These are phyloP conservation scores for Boletus rubescentipes DNA, from an alignment of 768 basidiomycete genomes.

Conservation along the genomic window DNA sequence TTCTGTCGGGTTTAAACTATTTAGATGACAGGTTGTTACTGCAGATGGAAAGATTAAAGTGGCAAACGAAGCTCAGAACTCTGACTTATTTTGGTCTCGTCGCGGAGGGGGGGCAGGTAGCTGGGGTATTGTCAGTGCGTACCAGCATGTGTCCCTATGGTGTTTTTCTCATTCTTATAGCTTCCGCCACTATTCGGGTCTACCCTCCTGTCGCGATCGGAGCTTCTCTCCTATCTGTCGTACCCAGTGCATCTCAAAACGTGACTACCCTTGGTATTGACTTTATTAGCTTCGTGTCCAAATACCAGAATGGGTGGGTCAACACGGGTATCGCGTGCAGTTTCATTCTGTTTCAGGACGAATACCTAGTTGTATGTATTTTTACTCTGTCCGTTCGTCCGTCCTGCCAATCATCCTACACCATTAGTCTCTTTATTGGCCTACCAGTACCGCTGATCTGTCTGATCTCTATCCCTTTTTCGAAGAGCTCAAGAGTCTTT, in stretches of 20 bases:
- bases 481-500: conserved; percentile 15
- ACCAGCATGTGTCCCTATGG: not conserved
- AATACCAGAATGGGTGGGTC: conserved; percentile 16
- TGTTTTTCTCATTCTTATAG: conserved; percentile 5
- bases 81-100: conserved; percentile 55
- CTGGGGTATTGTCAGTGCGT: conserved; percentile 43
- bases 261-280: conserved; percentile 14
- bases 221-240: conserved; percentile 12
- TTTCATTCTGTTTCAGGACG: not conserved
- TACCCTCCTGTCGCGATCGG: conserved; percentile 12
- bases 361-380: conserved; percentile 18
- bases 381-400: not conserved
- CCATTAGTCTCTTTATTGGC: conserved; percentile 18
- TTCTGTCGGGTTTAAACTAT: not conserved
- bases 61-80: conserved; percentile 41
- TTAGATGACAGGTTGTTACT: conserved; percentile 33
- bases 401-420: not conserved
- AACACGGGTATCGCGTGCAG: conserved; percentile 11
- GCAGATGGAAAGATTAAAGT: conserved; percentile 39
- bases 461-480: conserved; percentile 17
- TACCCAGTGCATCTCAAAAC: conserved; percentile 11
- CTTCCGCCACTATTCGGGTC: conserved; percentile 16
- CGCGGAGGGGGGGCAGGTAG: conserved; percentile 54
- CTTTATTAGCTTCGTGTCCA: conserved; percentile 19
- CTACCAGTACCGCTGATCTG: not conserved